A percentile compares a stretch with the other conserved stretches of the same genome.
Evolutionary conservation across 192 early-diverging fungal species (phyloP).

Genomic region (Glomus cerebriforme): DNA sequence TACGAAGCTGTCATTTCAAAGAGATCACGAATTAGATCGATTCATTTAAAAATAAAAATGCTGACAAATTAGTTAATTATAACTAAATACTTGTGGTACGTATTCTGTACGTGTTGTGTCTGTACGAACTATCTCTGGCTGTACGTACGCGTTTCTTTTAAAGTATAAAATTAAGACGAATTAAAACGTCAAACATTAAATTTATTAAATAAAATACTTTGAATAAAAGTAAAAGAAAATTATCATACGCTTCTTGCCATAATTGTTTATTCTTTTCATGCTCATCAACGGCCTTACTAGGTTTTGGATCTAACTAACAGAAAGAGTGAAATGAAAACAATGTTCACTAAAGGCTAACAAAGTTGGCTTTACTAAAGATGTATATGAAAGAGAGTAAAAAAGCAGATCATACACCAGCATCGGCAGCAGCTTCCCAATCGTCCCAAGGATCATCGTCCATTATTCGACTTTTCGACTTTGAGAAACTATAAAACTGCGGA

Average conservation of each 20-base stretch:
- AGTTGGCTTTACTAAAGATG: not conserved
- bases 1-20: conserved; percentile 14
- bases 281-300: not conserved
- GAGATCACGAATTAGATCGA: not conserved
- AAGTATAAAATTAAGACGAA: not conserved
- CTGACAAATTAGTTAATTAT: not conserved
- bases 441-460: conserved; percentile 30
- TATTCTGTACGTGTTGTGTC: conserved; percentile 29
- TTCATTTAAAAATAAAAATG: not conserved
- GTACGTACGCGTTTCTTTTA: conserved; percentile 16
- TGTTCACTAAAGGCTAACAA: not conserved
- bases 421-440: conserved; percentile 32
- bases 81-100: conserved; percentile 25
- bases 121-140: conserved; percentile 6
- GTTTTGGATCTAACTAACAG: conserved; percentile 27
- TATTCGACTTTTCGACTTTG: not conserved
- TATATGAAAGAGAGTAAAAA: not conserved
- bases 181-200: not conserved
- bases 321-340: not conserved
- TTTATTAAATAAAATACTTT: not conserved
- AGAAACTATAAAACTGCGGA: not conserved
- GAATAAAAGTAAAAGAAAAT: not conserved
- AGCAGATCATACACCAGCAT: conserved; percentile 8
- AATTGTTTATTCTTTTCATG: conserved; percentile 26
- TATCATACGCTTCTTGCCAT: conserved; percentile 32